Percentiles rank a stretch among this genome's conserved stretches.
Evolutionary conservation across 176 grass and related monocot species (phyloP).

Genomic region (Musa itinerans): DNA sequence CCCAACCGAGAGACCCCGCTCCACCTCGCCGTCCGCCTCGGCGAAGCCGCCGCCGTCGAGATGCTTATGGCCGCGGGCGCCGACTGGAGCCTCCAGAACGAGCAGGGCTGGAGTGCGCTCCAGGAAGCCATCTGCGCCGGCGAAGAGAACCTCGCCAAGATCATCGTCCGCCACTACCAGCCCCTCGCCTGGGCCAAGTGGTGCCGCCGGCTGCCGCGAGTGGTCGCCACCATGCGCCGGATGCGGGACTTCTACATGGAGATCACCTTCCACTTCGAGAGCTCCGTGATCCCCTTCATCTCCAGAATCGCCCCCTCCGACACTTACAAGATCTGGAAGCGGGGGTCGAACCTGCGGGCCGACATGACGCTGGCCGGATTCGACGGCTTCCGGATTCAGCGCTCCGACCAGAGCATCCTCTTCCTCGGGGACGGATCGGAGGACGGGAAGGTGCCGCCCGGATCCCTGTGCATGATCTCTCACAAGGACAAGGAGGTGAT

Average conservation of each 20-base stretch:
- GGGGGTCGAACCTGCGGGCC: constrained; percentile 8
- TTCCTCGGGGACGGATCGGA: constrained; percentile 3
- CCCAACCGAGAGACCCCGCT: constrained; percentile 6
- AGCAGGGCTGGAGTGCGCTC: background rate
- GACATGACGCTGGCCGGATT: constrained; percentile 15
- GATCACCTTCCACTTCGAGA: constrained; percentile 20
- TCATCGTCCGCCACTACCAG: constrained; percentile 11
- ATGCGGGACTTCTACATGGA: constrained; percentile 19
- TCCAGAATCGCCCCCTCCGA: constrained; percentile 10
- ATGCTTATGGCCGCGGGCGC: constrained; percentile 7
- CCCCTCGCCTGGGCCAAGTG: constrained; percentile 1
- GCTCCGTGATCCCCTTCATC: constrained; percentile 14
- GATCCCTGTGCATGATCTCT: background rate
- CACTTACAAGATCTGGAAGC: constrained; percentile 18
- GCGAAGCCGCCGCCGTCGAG: background rate
- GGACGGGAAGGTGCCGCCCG: background rate
- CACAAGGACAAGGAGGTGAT: constrained; percentile 14
- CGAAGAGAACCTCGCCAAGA: background rate
- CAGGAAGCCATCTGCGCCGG: constrained; percentile 6
- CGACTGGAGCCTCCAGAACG: constrained; percentile 12
- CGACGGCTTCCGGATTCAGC: constrained; percentile 10
- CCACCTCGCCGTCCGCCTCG: constrained; percentile 12
- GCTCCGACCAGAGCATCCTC: background rate
- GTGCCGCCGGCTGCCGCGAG: constrained; percentile 1
- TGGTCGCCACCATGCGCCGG: constrained; percentile 1